Evolutionary conservation across 306 rosid species (phyloP), one percentile per base, ranked within the genome.

Genomic region (Fagus crenata): DNA sequence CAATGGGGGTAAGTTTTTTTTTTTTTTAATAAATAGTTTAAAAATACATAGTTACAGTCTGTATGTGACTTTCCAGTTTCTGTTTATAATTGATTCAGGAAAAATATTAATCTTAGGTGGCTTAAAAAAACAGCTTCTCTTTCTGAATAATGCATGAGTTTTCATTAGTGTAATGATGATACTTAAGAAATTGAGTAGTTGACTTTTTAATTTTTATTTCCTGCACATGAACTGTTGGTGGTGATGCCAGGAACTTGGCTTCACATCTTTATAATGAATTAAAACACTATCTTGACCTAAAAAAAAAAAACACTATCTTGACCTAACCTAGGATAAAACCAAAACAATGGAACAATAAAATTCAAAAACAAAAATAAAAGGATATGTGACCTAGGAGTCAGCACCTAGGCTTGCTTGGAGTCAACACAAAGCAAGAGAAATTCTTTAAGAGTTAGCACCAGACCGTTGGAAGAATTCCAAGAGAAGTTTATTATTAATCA

Each of bases 21-120:
- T 46, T 9, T 46, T 46, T 28, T 51, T 32, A 15, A 56, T 43
- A 13, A 64, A 49, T 59, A 40, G 14, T 49, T 53, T 60, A 37
- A 9, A 39, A 6, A 60, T 3, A 15, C 51, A 18, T 46, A 31
- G 59, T 9, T 31, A 11, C 28, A 1, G 86, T 85, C 54, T 69
- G 85, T 85, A 55, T 83, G 83, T 78, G 81, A 85, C 78, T 49
- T 80, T 80, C 84, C 84, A 17, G 89, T 81, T 83, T 85, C 79
- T 67, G 84, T 67, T 39, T 5, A 7, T n/a, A 17, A 67, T 39
- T 8, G 33, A 65, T 39, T 65, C 49, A 17, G 71, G 22, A 37
- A 37, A 65, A 65, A 65, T 13, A 65, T 22, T 22, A 22, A 22
- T 22, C 4, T 63, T 46, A 14, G 43, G 69, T 2, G 28, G 40